phyloP scores from a whole-genome alignment of 2,329 filamentous ascomycete genomes.

The Cercospora zeae-maydis region DNA sequence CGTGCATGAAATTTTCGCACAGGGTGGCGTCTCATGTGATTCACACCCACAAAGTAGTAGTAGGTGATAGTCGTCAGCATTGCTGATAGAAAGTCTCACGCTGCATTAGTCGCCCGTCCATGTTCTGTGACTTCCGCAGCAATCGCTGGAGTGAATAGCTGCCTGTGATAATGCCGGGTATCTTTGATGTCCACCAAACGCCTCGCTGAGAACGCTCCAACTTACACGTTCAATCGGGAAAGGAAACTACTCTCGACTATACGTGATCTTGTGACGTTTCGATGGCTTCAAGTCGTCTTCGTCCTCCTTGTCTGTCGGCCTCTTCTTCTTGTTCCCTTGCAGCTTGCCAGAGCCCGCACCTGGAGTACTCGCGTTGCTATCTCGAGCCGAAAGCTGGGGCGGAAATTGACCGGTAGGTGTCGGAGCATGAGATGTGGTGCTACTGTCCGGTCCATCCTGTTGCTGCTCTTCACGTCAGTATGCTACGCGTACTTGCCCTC shows the following conservation, averaged over 20 bases:
- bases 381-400: constrained; percentile 39
- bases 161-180: not conserved
- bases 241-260: constrained; percentile 42
- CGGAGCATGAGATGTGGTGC: constrained; percentile 46
- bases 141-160: not conserved
- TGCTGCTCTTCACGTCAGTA: constrained; percentile 19
- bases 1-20: no score
- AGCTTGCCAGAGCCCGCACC: constrained; percentile 36
- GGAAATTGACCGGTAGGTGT: constrained; percentile 48
- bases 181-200: constrained; percentile 9
- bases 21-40: no score
- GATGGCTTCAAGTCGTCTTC: constrained; percentile 45
- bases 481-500: not conserved
- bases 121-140: not conserved
- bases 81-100: no score
- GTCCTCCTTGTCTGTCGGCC: constrained; percentile 44
- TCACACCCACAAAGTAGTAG: no score
- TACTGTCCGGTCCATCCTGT: constrained; percentile 34
- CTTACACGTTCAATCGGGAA: constrained; percentile 13
- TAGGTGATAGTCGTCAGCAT: no score
- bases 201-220: constrained; percentile 22
- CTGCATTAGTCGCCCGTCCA: not conserved
- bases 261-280: constrained; percentile 51
- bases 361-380: constrained; percentile 44
- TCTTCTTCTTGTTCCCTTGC: constrained; percentile 47